Conservation (phyloP, 169 alveolate genomes). For the Plasmodium relictum region DNA sequence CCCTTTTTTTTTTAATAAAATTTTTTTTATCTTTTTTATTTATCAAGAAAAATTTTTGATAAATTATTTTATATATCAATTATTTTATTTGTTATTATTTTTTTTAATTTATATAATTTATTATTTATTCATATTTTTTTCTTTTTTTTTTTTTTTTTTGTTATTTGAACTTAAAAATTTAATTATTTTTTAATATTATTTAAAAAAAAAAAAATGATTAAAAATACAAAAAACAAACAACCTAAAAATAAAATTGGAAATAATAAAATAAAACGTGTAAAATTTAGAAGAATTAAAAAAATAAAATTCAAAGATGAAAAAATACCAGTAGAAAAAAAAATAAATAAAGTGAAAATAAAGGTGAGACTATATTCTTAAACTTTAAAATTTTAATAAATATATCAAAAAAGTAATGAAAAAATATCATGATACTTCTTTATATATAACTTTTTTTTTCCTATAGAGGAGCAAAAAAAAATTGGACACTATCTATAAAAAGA, state of each 20-base stretch:
- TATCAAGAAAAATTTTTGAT: no score
- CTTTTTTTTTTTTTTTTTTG: background rate
- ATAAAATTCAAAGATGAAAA: constrained; percentile 55
- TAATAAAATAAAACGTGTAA: constrained; percentile 28
- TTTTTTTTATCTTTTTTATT: no score
- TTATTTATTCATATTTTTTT: background rate
- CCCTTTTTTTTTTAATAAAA: no score
- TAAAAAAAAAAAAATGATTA: constrained; percentile 15
- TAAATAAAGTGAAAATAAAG: background rate
- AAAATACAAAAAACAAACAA: background rate
- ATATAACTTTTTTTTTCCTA: background rate
- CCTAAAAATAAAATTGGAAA: constrained; percentile 15
- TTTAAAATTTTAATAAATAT: background rate
- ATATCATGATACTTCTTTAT: background rate
- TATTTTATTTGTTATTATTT: background rate
- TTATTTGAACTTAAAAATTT: background rate
- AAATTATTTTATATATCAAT: no score
- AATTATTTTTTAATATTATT: background rate
- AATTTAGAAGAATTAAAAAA: constrained; percentile 64
- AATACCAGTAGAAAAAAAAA: background rate
- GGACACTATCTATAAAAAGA: constrained; percentile 27
- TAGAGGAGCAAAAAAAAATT: constrained; percentile 17
- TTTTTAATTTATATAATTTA: background rate
- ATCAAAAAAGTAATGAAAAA: background rate
- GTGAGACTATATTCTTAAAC: constrained; percentile 8